Conservation (phyloP, 306 rosid genomes). For the Gynostemma pentaphyllum region DNA sequence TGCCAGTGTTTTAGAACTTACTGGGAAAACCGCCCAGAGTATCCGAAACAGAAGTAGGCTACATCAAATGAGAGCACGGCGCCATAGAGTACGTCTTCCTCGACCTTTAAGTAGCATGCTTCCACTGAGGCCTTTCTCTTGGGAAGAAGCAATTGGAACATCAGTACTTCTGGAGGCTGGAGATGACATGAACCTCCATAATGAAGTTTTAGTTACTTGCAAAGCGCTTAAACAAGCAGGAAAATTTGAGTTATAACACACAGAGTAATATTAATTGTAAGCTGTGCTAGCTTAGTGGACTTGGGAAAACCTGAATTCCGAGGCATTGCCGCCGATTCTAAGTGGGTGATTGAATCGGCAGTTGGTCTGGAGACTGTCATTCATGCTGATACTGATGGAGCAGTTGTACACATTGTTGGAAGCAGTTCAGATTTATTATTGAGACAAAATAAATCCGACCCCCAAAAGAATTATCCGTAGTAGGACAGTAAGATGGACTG, state of each 20-base stretch:
- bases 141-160: slow-evolving; percentile 87
- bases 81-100: slow-evolving; percentile 61
- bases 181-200: slow-evolving; percentile 47
- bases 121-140: slow-evolving; percentile 70
- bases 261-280: slow-evolving; percentile 45
- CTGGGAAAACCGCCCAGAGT: slow-evolving; percentile 86
- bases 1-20: slow-evolving; percentile 93
- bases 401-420: slow-evolving; percentile 63
- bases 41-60: slow-evolving; percentile 84
- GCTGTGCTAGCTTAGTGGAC: slow-evolving; percentile 48
- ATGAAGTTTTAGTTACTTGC: slow-evolving; percentile 64
- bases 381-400: slow-evolving; percentile 49
- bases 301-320: slow-evolving; percentile 67
- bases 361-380: slow-evolving; percentile 68
- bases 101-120: slow-evolving; percentile 49
- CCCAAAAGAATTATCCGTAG: slow-evolving; percentile 33
- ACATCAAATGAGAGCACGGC: slow-evolving; percentile 42
- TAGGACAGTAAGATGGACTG: slow-evolving; percentile 40
- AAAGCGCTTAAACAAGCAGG: slow-evolving; percentile 75
- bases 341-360: slow-evolving; percentile 66
- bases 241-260: slow-evolving; percentile 57
- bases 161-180: slow-evolving; percentile 57
- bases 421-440: slow-evolving; percentile 53
- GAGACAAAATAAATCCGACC: slow-evolving; percentile 39
- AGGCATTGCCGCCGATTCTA: slow-evolving; percentile 53